Base-by-base conservation (phyloP, 2,329 filamentous ascomycete species). In the Ilyonectria sp. region DNA sequence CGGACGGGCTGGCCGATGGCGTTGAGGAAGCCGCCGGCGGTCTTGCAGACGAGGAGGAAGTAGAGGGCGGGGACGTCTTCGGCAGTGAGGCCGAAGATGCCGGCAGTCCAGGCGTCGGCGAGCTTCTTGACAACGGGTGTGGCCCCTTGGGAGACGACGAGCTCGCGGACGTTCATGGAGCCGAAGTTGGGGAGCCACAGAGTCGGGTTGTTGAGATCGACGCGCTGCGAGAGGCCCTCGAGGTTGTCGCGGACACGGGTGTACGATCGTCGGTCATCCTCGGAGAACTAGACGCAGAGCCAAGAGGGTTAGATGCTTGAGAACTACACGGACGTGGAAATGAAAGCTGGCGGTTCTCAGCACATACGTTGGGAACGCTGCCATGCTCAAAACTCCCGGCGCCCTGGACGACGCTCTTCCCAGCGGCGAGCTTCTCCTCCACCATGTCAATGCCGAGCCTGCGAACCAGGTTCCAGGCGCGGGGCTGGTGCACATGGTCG, bases 11-110 rank as follows among this genome's bases (percentile, higher is more conserved):
- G 46, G 13, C 69, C 63, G 19, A 73, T 47, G 10, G 63, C 50
- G 21, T 67, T 59, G 15, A 59, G 35, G 19, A 76, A 68, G 9
- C 72, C 74, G 31, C 71, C 74, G 26, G 68, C 68, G n/a, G 65
- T 69, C 23, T 74, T 72, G 65, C 72, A 74, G 63, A 74, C 61
- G 15, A 71, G 60, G 3, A 76, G 63, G 37, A 75, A 75, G 43
- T 63, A 67, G 2, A 74, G 53, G 8, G 70, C 74, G 52, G 68
- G 66, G 49, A 76, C 68, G 6, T 69, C 57, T 26, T 53, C 8
- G 15, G 70, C 68, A 1, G 63, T 70, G 5, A 72, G 56, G 37
- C 76, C 77, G 33, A 78, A 73, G 55, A 76, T 69, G 8, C 63
- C 63, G 13, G 69, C 70, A 6, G 75, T 71, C 76, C 76, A 77